These are phyloP conservation scores for Omphalea diandra DNA, from an alignment of 441 rosid genomes.

Conservation along the genomic window DNA sequence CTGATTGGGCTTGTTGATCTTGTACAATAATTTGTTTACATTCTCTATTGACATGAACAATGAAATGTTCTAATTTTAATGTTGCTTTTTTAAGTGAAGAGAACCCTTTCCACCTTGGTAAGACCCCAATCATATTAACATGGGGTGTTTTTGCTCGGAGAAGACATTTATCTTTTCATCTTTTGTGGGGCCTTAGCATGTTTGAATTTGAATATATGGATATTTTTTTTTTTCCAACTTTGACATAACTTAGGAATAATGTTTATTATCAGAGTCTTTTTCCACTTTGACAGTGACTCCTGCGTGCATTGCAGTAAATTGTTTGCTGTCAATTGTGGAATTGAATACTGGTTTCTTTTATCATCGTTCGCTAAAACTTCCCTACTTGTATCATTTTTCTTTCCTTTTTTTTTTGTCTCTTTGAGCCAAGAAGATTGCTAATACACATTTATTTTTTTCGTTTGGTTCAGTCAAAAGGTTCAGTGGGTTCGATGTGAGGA, in stretches of 20 bases:
- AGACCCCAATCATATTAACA: neutral
- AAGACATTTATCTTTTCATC: neutral
- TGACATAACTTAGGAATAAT: neutral
- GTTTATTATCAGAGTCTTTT: neutral
- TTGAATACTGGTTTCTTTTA: neutral
- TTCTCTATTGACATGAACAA: neutral
- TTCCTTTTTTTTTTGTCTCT: neutral
- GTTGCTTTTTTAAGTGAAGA: neutral
- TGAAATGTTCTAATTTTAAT: neutral
- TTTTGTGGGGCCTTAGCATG: neutral
- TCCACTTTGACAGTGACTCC: neutral
- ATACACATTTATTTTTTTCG: slow-evolving; percentile 18
- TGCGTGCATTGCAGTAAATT: neutral
- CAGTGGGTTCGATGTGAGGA: slow-evolving; percentile 86
- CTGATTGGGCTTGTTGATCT: neutral
- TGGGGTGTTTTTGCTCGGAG: neutral
- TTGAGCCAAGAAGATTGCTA: neutral
- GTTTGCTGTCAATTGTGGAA: neutral
- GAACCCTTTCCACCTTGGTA: neutral
- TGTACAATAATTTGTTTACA: neutral
- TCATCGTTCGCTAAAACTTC: neutral
- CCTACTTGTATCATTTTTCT: neutral
- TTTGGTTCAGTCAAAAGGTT: slow-evolving; percentile 58
- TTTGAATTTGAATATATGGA: neutral
- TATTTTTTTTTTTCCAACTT: neutral